Evolutionary conservation across 2,329 filamentous ascomycete species (phyloP), one percentile per base, ranked within the genome.

Genomic region (Byssothecium circinans): DNA sequence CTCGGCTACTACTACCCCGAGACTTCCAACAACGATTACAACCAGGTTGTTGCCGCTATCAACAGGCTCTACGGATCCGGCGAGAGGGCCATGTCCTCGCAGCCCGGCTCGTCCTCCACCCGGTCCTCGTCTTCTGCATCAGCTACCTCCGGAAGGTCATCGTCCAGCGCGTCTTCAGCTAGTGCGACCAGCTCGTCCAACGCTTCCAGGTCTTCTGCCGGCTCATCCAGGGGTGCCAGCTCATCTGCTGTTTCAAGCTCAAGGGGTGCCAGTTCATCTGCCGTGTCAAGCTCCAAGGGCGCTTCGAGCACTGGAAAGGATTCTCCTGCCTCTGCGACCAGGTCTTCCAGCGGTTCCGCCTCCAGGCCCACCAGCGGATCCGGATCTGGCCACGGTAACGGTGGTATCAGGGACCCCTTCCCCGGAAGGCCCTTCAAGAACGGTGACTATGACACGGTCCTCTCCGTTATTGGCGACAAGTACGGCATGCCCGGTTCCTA

Each of bases 1-100:
- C 87, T 72, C 18, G 61, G 62, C 23, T 72, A 72, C 60, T 57
- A 57, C 54, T 72, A 72, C 59, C 64, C 65, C 4, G 69, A 72
- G 57, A 67, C 67, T 12, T 53, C 52, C 45, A 52, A 56, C 29
- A 53, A 54, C 35, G 47, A 50, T 29, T 59, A 57, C 45, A 35
- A 51, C 2, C 53, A 62, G 30, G 62, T 69, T 19, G 51, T 56
- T 18, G 47, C 47, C 22, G 61, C 65, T 35, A 57, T 71, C 25
- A 64, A 58, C 48, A 52, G 42, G 41, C 60, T 68, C 25, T 71
- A 71, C 43, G 60, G 61, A 18, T 52, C 45, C 14, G 82, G 81
- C n/a, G 62, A 63, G 40, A 77, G 54, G 45, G 47, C 54, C 18
- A 48, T 62, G 20, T 19, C 8, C 23, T 25, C 23, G 17, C 8